Evolutionary conservation across 1,284 basidiomycete species (phyloP).

Genomic region (Schizophyllum commune): DNA sequence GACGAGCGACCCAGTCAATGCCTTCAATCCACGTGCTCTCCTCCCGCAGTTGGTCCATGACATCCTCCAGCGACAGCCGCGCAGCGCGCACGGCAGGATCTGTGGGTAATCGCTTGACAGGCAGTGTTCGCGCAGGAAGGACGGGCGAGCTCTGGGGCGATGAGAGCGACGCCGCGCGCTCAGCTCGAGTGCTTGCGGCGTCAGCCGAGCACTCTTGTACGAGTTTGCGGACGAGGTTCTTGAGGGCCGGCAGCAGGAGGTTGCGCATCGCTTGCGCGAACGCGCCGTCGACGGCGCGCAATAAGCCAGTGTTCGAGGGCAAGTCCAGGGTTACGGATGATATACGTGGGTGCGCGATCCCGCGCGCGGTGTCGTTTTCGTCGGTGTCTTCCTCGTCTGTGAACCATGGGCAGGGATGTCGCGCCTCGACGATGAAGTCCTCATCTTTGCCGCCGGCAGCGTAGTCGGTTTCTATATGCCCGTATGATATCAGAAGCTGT

Average conservation of each 20-base stretch:
- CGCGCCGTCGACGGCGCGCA: constrained; percentile 43
- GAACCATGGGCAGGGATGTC: constrained; percentile 61
- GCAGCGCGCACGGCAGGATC: constrained; percentile 39
- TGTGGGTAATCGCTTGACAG: constrained; percentile 22
- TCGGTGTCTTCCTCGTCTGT: constrained; percentile 25
- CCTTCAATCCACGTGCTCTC: constrained; percentile 62
- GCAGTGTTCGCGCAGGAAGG: constrained; percentile 12
- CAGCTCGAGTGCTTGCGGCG: constrained; percentile 16
- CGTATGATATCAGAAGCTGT: constrained; percentile 32
- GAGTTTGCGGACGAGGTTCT: constrained; percentile 55
- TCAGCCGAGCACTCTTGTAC: constrained; percentile 44
- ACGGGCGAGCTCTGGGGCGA: background rate
- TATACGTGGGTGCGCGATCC: background rate
- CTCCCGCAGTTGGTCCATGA: constrained; percentile 45
- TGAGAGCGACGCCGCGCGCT: constrained; percentile 8
- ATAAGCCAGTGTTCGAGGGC: background rate
- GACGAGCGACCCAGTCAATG: constrained; percentile 51
- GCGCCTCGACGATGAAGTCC: constrained; percentile 35
- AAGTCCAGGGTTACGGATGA: background rate
- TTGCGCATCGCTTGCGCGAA: constrained; percentile 48
- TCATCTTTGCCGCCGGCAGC: constrained; percentile 33
- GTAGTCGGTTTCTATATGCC: constrained; percentile 23
- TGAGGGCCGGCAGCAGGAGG: constrained; percentile 55
- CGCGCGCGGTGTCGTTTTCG: constrained; percentile 12
- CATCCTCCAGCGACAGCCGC: constrained; percentile 53